Evolutionary conservation across 106 monocot genomes (phyloP).

Genomic region (Gastrodia elata): DNA sequence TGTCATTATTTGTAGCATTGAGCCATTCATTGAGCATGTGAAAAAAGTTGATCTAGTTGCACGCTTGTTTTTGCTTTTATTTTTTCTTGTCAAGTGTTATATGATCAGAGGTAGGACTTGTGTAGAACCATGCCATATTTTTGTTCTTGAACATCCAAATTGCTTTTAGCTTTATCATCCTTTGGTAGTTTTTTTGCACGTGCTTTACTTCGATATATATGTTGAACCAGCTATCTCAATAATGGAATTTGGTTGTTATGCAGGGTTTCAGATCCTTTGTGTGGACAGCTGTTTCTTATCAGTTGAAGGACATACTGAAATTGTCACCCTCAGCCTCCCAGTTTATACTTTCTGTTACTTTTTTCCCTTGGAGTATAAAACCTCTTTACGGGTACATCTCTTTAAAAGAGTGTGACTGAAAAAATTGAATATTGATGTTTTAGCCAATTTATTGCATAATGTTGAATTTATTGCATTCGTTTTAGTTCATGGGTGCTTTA

Average conservation of each 20-base stretch:
- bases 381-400: slow-evolving; percentile 62
- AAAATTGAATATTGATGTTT: not conserved
- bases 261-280: slow-evolving; percentile 89
- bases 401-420: not conserved
- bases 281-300: slow-evolving; percentile 85
- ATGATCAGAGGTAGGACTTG: too few species aligned
- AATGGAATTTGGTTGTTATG: slow-evolving; percentile 5
- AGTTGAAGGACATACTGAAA: slow-evolving; percentile 72
- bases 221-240: not conserved
- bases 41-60: too few species aligned
- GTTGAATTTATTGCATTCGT: not conserved
- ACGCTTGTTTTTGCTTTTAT: too few species aligned
- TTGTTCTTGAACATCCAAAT: not conserved
- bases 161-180: not conserved
- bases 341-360: slow-evolving; percentile 47
- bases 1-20: too few species aligned
- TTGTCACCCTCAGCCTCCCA: slow-evolving; percentile 68
- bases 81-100: too few species aligned
- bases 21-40: too few species aligned
- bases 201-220: not conserved
- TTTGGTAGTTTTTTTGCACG: not conserved
- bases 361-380: slow-evolving; percentile 75
- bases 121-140: too few species aligned
- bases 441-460: not conserved
- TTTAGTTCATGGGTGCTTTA: not conserved